Base-by-base conservation (phyloP, 179 eudicot genomes). In the Drosera spatulata region DNA sequence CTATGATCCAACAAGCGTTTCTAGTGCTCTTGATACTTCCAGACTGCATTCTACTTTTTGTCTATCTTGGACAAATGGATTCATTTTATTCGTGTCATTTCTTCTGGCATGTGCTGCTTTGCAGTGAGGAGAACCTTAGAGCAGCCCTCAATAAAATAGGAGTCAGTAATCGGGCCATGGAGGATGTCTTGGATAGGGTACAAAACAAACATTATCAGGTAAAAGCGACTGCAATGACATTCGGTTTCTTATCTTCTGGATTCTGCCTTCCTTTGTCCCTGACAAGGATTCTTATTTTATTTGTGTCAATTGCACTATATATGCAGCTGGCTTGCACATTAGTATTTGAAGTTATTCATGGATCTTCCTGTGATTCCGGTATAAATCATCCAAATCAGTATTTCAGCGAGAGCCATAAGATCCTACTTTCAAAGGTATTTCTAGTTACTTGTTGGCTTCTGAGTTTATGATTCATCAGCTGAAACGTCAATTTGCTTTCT, bases 311-410 rank as follows among this genome's bases (percentile, higher is more conserved):
- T 39, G 5, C 6, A 8, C 7, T 6, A 10, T 44, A 22, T 37
- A 4, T 60, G 80, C 88, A 93, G 99, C 72, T 89, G 75, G 99
- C 99, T 15, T 93, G 99, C 77, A 93, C 99, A 22, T 80, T 89
- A 75, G 83, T 95, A 55, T 93, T 89, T 75, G 97, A 93, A 82
- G 86, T 88, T 68, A 73, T 93, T 73, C 97, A 93, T 62, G 79
- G 78, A 41, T 55, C 82, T 41, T 69, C 97, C 56, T 89, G 88
- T 77, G 97, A 89, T 77, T 65, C 90, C 71, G 99, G 99, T 58
- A 85, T 93, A 41, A 93, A 93, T 70, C 99, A 93, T 80, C 99
- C 99, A 61, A 93, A 93, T 61, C 95, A 89, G 69, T 93, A 86
- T 69, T 89, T 86, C 72, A 76, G 61, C 72, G 97, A 89, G 55